Evolutionary conservation across 2,329 filamentous ascomycete genomes (phyloP).

Genomic region (Myriangium duriaei): DNA sequence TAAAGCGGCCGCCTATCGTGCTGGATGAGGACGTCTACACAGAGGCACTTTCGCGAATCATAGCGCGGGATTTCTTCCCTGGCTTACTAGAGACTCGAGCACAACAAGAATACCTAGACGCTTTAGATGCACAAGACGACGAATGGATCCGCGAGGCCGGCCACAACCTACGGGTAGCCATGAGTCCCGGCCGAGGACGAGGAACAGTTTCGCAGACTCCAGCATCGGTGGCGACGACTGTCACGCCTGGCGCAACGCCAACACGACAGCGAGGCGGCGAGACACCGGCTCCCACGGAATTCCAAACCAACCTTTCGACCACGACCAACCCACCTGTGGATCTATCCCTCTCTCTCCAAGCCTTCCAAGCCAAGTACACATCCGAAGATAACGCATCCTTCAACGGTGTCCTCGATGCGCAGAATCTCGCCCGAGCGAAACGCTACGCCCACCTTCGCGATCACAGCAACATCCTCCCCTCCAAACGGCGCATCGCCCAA

Average conservation of each 20-base stretch:
- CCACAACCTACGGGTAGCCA: constrained; percentile 50
- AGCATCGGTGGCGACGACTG: constrained; percentile 19
- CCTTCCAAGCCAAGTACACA: constrained; percentile 87
- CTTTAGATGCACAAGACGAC: constrained; percentile 71
- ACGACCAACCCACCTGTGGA: constrained; percentile 45
- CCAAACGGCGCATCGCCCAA: constrained; percentile 48
- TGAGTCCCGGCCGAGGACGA: constrained; percentile 56
- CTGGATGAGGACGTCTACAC: constrained; percentile 93
- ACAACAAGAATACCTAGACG: constrained; percentile 85
- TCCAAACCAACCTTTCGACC: constrained; percentile 17
- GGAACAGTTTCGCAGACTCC: constrained; percentile 44
- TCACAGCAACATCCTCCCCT: constrained; percentile 68
- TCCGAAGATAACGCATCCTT: constrained; percentile 98
- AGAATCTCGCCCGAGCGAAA: constrained; percentile 71
- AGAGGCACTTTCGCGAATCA: constrained; percentile 80
- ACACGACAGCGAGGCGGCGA: constrained; percentile 17
- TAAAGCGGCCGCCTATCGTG: constrained; percentile 78
- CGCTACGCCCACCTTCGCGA: constrained; percentile 77
- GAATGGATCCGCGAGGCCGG: constrained; percentile 79
- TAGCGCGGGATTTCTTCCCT: constrained; percentile 92
- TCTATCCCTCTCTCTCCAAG: constrained; percentile 65
- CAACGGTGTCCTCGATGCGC: constrained; percentile 78
- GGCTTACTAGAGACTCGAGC: constrained; percentile 74
- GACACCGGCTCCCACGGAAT: constrained; percentile 37
- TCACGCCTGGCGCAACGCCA: constrained; percentile 55